Conservation (phyloP, 129 eudicot species). For the Gnaphalium uliginosum region DNA sequence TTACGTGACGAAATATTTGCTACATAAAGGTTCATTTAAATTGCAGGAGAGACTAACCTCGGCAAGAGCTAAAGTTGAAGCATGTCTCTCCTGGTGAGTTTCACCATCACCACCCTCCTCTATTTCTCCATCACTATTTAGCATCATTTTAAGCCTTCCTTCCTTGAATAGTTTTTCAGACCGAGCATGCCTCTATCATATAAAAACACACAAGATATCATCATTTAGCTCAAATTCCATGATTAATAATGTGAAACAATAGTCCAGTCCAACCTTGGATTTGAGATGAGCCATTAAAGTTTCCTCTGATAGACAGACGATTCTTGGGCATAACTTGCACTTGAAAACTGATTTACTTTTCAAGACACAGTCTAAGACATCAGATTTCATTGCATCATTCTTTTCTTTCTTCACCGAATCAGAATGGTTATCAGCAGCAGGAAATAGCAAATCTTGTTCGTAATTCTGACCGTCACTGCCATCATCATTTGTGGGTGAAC, state of each 20-base stretch:
- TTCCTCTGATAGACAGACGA: conserved; percentile 86
- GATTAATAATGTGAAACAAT: neutral
- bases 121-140: conserved; percentile 73
- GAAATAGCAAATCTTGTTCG: conserved; percentile 3
- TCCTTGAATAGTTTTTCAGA: conserved; percentile 73
- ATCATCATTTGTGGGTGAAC: conserved; percentile 58
- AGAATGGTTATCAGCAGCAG: conserved; percentile 20
- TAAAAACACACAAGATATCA: neutral
- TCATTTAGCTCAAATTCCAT: neutral
- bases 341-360: conserved; percentile 84
- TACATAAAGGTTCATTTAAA: neutral
- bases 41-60: conserved; percentile 45
- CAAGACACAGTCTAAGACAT: conserved; percentile 51
- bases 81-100: conserved; percentile 68
- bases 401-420: conserved; percentile 1
- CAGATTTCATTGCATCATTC: conserved; percentile 36
- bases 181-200: conserved; percentile 77
- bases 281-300: conserved; percentile 74
- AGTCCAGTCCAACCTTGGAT: conserved; percentile 60
- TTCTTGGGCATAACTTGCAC: conserved; percentile 91
- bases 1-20: neutral
- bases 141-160: conserved; percentile 84
- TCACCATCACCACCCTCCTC: conserved; percentile 61
- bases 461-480: conserved; percentile 35
- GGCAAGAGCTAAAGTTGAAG: conserved; percentile 46